Percentiles rank a stretch among this genome's conserved stretches.
These are phyloP conservation scores for Nepenthes gracilis DNA, from an alignment of 148 eudicot genomes.

Conservation along the genomic window DNA sequence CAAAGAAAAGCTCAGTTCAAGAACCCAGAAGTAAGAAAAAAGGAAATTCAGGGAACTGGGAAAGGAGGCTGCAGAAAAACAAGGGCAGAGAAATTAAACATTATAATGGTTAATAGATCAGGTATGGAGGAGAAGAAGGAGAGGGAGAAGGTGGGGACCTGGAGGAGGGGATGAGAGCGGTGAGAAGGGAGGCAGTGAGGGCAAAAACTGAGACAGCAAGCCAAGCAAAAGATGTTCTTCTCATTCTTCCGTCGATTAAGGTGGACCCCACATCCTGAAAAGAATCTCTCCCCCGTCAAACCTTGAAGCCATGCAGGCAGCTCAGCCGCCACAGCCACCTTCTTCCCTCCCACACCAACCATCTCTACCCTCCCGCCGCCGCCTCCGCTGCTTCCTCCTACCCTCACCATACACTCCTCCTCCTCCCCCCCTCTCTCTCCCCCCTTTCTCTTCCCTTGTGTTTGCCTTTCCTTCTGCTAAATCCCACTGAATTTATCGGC, in stretches of 20 bases:
- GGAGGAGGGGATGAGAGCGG: slow-evolving; percentile 63
- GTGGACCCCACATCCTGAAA: slow-evolving; percentile 52
- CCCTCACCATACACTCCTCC: too few relatives aligned
- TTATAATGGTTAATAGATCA: background rate
- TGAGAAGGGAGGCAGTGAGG: slow-evolving; percentile 81
- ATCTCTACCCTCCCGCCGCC: background rate
- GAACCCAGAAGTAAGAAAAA: too few relatives aligned
- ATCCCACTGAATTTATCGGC: too few relatives aligned
- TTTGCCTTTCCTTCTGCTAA: too few relatives aligned
- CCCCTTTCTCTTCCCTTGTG: too few relatives aligned
- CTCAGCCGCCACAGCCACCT: slow-evolving; percentile 14
- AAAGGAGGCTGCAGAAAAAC: too few relatives aligned
- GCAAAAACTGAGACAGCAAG: slow-evolving; percentile 68
- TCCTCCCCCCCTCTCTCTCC: too few relatives aligned
- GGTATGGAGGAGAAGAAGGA: background rate
- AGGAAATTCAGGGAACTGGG: too few relatives aligned
- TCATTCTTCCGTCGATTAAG: slow-evolving; percentile 53
- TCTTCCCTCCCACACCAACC: background rate
- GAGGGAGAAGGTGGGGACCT: slow-evolving; percentile 29
- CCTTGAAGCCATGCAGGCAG: slow-evolving; percentile 75
- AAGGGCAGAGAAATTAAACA: too few relatives aligned
- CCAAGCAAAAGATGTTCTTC: slow-evolving; percentile 75
- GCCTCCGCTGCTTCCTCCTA: background rate
- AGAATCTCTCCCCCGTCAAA: slow-evolving; percentile 59
- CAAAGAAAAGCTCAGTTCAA: too few relatives aligned